Conservation (phyloP, 2,329 filamentous ascomycete genomes). For the Pseudopithomyces chartarum region DNA sequence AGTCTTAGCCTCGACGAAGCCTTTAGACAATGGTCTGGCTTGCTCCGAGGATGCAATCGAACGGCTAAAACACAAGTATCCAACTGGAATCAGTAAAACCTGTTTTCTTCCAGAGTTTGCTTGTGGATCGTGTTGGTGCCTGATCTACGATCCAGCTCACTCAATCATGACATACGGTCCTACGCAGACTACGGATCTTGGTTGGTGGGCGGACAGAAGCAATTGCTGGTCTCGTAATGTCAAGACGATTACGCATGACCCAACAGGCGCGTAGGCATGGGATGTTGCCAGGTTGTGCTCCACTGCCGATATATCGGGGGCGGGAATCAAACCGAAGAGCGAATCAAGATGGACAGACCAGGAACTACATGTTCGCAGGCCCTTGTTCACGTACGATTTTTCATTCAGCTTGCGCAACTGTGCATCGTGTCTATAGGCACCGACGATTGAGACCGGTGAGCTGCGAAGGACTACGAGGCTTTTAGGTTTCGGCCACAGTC, state of each 20-base stretch:
- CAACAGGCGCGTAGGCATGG: slow-evolving; percentile 29
- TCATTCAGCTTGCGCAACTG: slow-evolving; percentile 4
- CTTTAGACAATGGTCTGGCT: no score
- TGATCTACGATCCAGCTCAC: no score
- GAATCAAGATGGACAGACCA: slow-evolving; percentile 16
- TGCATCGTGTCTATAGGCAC: slow-evolving; percentile 8
- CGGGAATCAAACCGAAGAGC: slow-evolving; percentile 12
- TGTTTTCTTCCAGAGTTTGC: no score
- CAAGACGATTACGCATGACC: slow-evolving; percentile 27
- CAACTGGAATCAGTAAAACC: no score
- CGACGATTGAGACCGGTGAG: not conserved
- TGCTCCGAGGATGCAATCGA: no score
- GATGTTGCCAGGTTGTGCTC: slow-evolving; percentile 13
- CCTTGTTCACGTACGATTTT: slow-evolving; percentile 1
- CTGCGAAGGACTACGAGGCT: slow-evolving; percentile 1
- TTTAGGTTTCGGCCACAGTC: slow-evolving; percentile 7
- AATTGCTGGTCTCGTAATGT: slow-evolving; percentile 19
- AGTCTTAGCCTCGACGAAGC: no score
- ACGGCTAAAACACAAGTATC: no score
- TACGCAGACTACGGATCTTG: not conserved
- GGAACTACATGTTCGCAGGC: slow-evolving; percentile 11
- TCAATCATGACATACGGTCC: no score
- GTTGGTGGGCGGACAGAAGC: slow-evolving; percentile 19
- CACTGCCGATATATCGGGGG: slow-evolving; percentile 17
- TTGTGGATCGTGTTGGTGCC: no score